Evolutionary conservation across 169 alveolate species (phyloP), one percentile per base, ranked within the genome.

Genomic region (Plasmodium billcollinsi): DNA sequence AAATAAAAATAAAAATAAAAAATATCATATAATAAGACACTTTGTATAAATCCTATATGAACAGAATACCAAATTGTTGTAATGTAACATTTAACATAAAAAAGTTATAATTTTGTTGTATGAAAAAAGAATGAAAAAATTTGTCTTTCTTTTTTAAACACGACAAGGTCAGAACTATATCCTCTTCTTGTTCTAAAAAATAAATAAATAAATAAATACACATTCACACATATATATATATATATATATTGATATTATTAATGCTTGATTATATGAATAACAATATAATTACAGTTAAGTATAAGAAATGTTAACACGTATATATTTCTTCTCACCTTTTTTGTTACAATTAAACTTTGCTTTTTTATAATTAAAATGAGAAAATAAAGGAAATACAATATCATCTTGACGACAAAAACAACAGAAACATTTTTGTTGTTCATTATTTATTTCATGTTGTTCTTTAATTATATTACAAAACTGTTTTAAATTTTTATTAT

Each of bases 31-130:
- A 15, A 3, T 6, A 14, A 1, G 20, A 14, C 45, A 33, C 9
- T 33, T 33, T 33, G 9, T 33, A 33, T 33, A 33, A 33, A 33
- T 33, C 45, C 5, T 33, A 11, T 56, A 56, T 15, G 20, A 56
- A 8, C 62, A 52, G 8, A 21, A 29, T 45, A 80, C 90, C 78
- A 33, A 80, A 80, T 18, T 80, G 83, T 15, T 80, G 90, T 6
- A 80, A 43, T 1, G 90, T 80, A 14, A 80, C 85, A 26, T 80
- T 80, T 56, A 80, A 11, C 85, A 56, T 67, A 63, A 69, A 80
- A 73, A 61, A 66, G 73, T 18, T 80, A 1, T 50, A 66, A 8
- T 47, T 67, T 18, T 43, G 39, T 2, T 80, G 85, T 15, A 69
- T 63, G 33, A 54, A 69, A 80, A 80, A 80, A 21, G 67, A 72